Evolutionary conservation across 148 eudicot genomes (phyloP), one percentile per base, ranked within the genome.

Genomic region (Dysphania ambrosioides): DNA sequence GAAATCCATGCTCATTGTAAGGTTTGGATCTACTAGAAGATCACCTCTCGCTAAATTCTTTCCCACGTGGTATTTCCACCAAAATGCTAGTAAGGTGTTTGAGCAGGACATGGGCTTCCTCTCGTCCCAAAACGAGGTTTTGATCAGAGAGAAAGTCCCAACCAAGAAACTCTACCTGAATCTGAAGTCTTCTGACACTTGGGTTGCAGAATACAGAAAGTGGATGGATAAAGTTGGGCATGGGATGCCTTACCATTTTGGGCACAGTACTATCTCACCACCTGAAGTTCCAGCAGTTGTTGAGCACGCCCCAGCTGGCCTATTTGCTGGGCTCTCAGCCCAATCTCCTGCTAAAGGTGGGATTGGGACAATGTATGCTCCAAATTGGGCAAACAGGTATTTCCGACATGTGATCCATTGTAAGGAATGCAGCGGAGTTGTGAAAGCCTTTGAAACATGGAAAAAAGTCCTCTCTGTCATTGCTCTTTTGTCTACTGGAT

Each of bases 151-250:
- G 72, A 88, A 88, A 75, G 87, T 87, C 24, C 97, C 97, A n/a
- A 87, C 91, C 2, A 95, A 91, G 74, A 80, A 85, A 49, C 75
- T 95, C 19, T 95, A 95, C 72, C 79, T 95, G 36, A 88, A 89
- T 69, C 61, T 92, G 71, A 95, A 79, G 81, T 92, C 99, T 2
- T 89, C 97, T 0, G 99, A 95, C 69, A 89, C 96, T 6, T 95
- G 96, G 97, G 99, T 95, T 16, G 92, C 90, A 18, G 99, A 95
- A 77, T 95, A 95, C 80, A 80, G 99, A 73, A 95, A 88, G 73
- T 95, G 99, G 99, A 95, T 90, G 97, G 99, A 95, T 78, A 95
- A 90, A 88, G 97, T 88, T 24, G 99, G 99, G 63, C 92, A 95
- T 67, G 99, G 99, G 11, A 95, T 95, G 99, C 99, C 99, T n/a